Conservation (phyloP, 805 yeast genomes). For the Saccharomycopsis capsularis region DNA sequence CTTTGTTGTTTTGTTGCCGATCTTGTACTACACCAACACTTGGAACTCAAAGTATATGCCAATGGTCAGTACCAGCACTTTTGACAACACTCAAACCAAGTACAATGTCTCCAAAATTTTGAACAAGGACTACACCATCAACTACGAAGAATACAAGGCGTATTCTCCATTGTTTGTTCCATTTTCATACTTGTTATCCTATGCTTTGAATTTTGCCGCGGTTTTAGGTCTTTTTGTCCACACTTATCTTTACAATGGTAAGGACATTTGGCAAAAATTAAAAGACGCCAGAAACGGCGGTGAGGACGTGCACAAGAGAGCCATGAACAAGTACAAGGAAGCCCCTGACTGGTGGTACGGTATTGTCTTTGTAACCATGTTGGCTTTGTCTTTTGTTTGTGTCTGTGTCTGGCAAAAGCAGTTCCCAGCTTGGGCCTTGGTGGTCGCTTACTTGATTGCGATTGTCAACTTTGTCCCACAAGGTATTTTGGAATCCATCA, state of each 20-base stretch:
- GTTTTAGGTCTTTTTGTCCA: constrained; percentile 54
- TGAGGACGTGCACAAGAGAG: constrained; percentile 39
- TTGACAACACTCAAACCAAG: constrained; percentile 21
- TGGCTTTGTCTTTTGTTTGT: constrained; percentile 34
- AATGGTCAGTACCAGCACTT: constrained; percentile 23
- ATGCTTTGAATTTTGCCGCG: constrained; percentile 57
- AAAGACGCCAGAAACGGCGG: constrained; percentile 37
- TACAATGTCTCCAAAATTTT: constrained; percentile 24
- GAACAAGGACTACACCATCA: constrained; percentile 20
- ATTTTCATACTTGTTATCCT: constrained; percentile 48
- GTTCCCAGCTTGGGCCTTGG: constrained; percentile 60
- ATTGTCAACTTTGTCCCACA: constrained; percentile 50
- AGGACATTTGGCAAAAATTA: constrained; percentile 40
- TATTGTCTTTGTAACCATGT: constrained; percentile 37
- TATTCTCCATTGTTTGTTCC: constrained; percentile 56
- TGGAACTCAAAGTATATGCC: constrained; percentile 28
- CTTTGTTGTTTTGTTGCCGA: constrained; percentile 41
- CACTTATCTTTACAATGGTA: constrained; percentile 50
- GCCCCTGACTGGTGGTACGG: constrained; percentile 74
- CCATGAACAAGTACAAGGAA: constrained; percentile 51
- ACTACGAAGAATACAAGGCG: constrained; percentile 32
- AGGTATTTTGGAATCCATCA: constrained; percentile 50
- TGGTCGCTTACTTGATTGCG: constrained; percentile 47
- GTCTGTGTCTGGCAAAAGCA: constrained; percentile 41
- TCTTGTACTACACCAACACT: constrained; percentile 25